Evolutionary conservation across 352 stramenopile genomes (phyloP).

Genomic region (Thalassiosira livingstoniorum): DNA sequence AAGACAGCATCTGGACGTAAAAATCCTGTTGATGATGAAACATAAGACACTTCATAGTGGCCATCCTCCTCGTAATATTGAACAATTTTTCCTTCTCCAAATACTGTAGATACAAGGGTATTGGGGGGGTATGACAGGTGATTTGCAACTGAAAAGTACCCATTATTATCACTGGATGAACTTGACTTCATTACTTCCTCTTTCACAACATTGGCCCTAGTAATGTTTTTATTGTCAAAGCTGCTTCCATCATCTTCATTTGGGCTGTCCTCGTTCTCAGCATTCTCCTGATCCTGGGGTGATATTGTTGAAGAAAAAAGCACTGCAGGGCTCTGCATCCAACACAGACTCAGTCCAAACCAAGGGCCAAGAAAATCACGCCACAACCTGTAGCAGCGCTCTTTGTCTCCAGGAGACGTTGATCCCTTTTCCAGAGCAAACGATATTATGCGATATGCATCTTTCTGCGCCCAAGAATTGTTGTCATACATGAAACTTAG

Average conservation of each 20-base stretch:
- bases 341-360: constrained; percentile 78
- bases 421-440: constrained; percentile 84
- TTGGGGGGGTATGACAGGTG: constrained; percentile 77
- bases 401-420: constrained; percentile 79
- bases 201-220: constrained; percentile 52
- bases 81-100: constrained; percentile 78
- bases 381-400: constrained; percentile 81
- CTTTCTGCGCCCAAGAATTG: constrained; percentile 73
- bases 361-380: constrained; percentile 84
- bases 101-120: constrained; percentile 73
- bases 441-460: constrained; percentile 83
- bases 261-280: constrained; percentile 54
- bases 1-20: constrained; percentile 71
- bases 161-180: constrained; percentile 17
- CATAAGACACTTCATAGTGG: constrained; percentile 70
- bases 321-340: constrained; percentile 79
- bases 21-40: constrained; percentile 43
- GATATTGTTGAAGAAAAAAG: constrained; percentile 63
- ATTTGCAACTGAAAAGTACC: constrained; percentile 56
- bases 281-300: constrained; percentile 30
- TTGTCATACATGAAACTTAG: constrained; percentile 82
- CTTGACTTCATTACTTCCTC: constrained; percentile 56
- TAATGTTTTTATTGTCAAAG: constrained; percentile 41
- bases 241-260: constrained; percentile 68
- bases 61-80: constrained; percentile 61